A percentile compares a stretch with the other conserved stretches of the same genome.
phyloP scores from a whole-genome alignment of 1,284 basidiomycete species.

The Leccinum ambiguum region DNA sequence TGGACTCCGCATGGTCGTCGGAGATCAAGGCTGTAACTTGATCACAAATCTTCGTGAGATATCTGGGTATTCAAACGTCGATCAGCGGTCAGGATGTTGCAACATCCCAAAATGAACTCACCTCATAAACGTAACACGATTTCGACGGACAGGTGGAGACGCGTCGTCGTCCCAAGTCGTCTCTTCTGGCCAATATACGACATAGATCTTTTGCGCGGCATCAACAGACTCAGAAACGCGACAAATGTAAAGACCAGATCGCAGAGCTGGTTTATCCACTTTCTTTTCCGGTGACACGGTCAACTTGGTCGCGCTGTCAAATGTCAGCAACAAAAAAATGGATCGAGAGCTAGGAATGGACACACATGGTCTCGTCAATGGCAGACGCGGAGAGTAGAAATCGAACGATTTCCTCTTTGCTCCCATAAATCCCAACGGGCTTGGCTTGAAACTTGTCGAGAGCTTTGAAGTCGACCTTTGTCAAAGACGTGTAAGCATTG shows the following conservation, averaged over 20 bases:
- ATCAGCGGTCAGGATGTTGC: background rate
- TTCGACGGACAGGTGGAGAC: constrained; percentile 44
- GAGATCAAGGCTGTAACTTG: constrained; percentile 53
- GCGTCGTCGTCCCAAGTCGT: constrained; percentile 58
- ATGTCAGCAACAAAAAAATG: background rate
- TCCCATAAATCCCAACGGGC: constrained; percentile 57
- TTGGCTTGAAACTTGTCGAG: constrained; percentile 44
- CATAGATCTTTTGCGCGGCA: constrained; percentile 35
- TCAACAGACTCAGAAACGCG: constrained; percentile 12
- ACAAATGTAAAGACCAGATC: constrained; percentile 52
- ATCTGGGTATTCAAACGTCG: constrained; percentile 33
- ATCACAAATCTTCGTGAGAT: constrained; percentile 55
- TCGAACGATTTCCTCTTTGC: constrained; percentile 45
- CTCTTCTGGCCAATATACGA: constrained; percentile 63
- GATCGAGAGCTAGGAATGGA: background rate
- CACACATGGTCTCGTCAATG: constrained; percentile 41
- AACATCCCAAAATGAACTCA: constrained; percentile 18
- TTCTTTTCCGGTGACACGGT: constrained; percentile 16
- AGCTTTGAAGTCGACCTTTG: constrained; percentile 51
- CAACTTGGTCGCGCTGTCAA: constrained; percentile 16
- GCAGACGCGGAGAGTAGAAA: constrained; percentile 39
- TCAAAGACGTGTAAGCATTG: constrained; percentile 49
- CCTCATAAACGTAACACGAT: constrained; percentile 63
- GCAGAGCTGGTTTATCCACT: constrained; percentile 33
- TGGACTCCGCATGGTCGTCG: constrained; percentile 39